Conservation (phyloP, 208 protist species). For the Jaenimonas drosophilae region DNA sequence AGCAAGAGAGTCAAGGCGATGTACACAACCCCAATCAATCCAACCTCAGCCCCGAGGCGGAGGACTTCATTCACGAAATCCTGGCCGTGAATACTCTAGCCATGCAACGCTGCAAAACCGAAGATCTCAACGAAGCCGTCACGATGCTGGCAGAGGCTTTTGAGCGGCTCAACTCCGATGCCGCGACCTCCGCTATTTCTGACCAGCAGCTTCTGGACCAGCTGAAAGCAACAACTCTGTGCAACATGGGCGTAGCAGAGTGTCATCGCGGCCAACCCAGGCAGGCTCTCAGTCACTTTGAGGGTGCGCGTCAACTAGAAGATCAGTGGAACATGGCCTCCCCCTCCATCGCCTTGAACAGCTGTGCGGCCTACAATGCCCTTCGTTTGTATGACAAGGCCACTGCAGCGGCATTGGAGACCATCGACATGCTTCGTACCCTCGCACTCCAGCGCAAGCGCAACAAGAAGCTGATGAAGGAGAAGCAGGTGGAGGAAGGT, state of each 20-base stretch:
- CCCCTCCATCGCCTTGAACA: conserved; percentile 76
- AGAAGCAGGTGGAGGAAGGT: conserved; percentile 2
- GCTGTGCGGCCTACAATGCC: conserved; percentile 77
- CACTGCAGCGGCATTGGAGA: conserved; percentile 69
- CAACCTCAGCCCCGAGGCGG: conserved; percentile 12
- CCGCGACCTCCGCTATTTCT: not conserved
- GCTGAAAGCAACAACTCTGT: conserved; percentile 72
- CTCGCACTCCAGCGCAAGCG: conserved; percentile 44
- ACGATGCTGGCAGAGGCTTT: conserved; percentile 46
- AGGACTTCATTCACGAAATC: conserved; percentile 61
- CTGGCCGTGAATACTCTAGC: conserved; percentile 77
- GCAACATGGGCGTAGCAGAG: conserved; percentile 83
- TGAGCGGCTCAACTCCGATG: conserved; percentile 28
- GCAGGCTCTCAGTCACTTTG: conserved; percentile 80
- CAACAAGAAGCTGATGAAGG: conserved; percentile 8
- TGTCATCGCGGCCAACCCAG: conserved; percentile 72
- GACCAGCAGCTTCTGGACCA: conserved; percentile 38
- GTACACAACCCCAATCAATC: too few species aligned
- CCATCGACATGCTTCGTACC: conserved; percentile 80
- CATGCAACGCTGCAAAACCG: conserved; percentile 58
- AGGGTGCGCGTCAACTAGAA: conserved; percentile 69
- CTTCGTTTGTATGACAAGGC: conserved; percentile 80
- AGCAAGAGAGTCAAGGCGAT: too few species aligned
- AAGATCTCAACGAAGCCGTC: conserved; percentile 37
- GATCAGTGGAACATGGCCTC: conserved; percentile 63